Conservation (phyloP, 306 rosid genomes). For the Trifolium dubium region DNA sequence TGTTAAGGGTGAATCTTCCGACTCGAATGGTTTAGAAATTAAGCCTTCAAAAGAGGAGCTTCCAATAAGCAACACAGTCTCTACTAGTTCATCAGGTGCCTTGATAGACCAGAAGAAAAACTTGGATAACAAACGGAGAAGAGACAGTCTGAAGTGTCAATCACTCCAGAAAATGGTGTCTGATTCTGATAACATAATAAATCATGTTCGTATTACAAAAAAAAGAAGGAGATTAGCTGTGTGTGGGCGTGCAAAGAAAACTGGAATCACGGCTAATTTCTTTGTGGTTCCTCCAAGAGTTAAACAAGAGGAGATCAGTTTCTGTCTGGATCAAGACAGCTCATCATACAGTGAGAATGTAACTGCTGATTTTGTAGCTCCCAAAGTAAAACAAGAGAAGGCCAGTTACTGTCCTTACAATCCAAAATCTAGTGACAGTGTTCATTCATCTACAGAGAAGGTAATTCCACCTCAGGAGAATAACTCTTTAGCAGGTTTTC, state of each 20-base stretch:
- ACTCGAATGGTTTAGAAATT: slow-evolving; percentile 42
- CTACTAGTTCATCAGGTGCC: slow-evolving; percentile 39
- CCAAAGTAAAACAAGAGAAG: slow-evolving; percentile 56
- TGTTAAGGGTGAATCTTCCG: slow-evolving; percentile 39
- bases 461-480: slow-evolving; percentile 44
- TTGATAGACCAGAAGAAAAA: slow-evolving; percentile 43
- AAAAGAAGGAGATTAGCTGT: slow-evolving; percentile 56
- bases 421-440: slow-evolving; percentile 41
- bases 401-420: slow-evolving; percentile 42
- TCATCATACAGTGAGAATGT: slow-evolving; percentile 22
- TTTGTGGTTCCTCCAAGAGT: slow-evolving; percentile 46
- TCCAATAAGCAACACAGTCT: slow-evolving; percentile 39
- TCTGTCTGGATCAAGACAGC: slow-evolving; percentile 1
- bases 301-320: slow-evolving; percentile 38
- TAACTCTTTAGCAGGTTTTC: slow-evolving; percentile 45
- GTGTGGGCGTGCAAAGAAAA: slow-evolving; percentile 52
- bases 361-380: slow-evolving; percentile 41
- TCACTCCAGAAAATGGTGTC: slow-evolving; percentile 41
- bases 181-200: slow-evolving; percentile 47
- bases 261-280: slow-evolving; percentile 37
- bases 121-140: slow-evolving; percentile 30
- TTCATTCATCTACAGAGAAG: slow-evolving; percentile 33
- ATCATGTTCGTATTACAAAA: slow-evolving; percentile 47
- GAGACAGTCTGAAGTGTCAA: slow-evolving; percentile 46
- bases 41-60: slow-evolving; percentile 51